Evolutionary conservation across 192 early-diverging fungal genomes (phyloP), one percentile per base, ranked within the genome.

Genomic region (Phlyctochytrium bullatum): DNA sequence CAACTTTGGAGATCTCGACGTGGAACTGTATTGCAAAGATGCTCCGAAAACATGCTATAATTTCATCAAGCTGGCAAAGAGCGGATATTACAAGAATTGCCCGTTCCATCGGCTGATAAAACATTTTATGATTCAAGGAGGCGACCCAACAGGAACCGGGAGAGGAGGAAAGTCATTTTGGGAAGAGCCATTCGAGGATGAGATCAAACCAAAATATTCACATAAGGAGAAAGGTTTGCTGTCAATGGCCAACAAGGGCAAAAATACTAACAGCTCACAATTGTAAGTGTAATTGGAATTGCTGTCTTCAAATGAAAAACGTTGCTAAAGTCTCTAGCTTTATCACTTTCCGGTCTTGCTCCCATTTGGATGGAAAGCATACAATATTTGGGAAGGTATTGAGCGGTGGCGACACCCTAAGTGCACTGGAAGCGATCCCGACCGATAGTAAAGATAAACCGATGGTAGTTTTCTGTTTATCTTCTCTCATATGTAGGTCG

Each of bases 201-300:
- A 85, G 65, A 78, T 80, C 62, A 81, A 79, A 56, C n/a, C 70
- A 27, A 88, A 83, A 56, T 68, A 91, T 33, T 84, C 85, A 16
- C 97, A 98, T 68, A 81, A 87, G 24, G 86, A 77, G 24, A 82
- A 92, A 23, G 97, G 95, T 3, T 73, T 96, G 17, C 80, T 99
- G 52, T 90, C 88, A 30, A 98, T 99, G 96, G 97, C 97, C 2
- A 99, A 99, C 77, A 84, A 86, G 31, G 97, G 97, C 24, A 88
- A 88, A 47, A 83, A 92, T 51, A 98, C 95, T 23, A 99, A 99
- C 71, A 80, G 81, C 12, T 94, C 91, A 0, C 93, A 87, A 72
- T 87, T 87, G 73, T 85, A 63, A 57, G 73, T 59, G 1, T 2
- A 24, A 2, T 3, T 34, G 17, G 17, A 33, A 25, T 10, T 70